Conservation (phyloP, 2,329 filamentous ascomycete species). For the Leptoxyphium fumago region DNA sequence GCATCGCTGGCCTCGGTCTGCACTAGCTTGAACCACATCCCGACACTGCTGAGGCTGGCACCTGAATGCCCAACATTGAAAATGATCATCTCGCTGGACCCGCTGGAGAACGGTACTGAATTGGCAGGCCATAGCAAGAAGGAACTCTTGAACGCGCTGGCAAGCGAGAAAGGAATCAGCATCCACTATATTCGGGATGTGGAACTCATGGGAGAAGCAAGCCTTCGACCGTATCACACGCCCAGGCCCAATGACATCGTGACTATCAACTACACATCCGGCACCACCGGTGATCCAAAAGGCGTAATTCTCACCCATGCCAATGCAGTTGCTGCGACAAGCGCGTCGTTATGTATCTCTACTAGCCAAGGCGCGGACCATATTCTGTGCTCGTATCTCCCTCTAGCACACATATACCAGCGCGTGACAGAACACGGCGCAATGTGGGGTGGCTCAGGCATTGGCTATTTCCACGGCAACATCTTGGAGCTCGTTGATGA, state of each 20-base stretch:
- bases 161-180: slow-evolving; percentile 56
- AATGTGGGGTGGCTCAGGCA: slow-evolving; percentile 54
- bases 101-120: slow-evolving; percentile 61
- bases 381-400: slow-evolving; percentile 70
- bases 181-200: slow-evolving; percentile 71
- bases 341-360: slow-evolving; percentile 42
- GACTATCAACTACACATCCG: slow-evolving; percentile 85
- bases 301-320: slow-evolving; percentile 71
- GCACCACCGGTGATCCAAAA: slow-evolving; percentile 71
- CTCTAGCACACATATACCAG: slow-evolving; percentile 86
- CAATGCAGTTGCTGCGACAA: slow-evolving; percentile 61
- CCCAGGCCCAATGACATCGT: slow-evolving; percentile 62
- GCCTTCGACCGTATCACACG: slow-evolving; percentile 54
- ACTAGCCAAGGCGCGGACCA: slow-evolving; percentile 41
- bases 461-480: slow-evolving; percentile 93
- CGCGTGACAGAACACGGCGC: slow-evolving; percentile 66
- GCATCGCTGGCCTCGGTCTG: slow-evolving; percentile 60
- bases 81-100: slow-evolving; percentile 74
- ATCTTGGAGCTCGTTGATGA: slow-evolving; percentile 78
- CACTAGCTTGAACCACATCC: slow-evolving; percentile 67
- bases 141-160: slow-evolving; percentile 61
- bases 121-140: slow-evolving; percentile 62
- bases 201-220: slow-evolving; percentile 61
- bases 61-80: slow-evolving; percentile 68
- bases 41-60: slow-evolving; percentile 64